phyloP scores from a whole-genome alignment of 192 early-diverging fungal species.

The Obelidium mucronatum region DNA sequence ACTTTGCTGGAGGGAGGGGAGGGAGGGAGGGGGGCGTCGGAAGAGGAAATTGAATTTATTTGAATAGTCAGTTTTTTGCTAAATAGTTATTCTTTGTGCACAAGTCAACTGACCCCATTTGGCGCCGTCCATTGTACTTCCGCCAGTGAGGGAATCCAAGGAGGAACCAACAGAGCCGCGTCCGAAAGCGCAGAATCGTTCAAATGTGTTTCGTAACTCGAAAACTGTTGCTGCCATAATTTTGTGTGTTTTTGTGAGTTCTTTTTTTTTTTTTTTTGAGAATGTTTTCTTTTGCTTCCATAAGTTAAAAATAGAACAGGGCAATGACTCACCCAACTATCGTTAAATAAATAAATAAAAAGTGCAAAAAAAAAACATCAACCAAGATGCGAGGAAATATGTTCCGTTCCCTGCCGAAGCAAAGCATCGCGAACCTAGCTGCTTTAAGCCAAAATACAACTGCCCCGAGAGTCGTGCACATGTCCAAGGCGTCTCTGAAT shows the following conservation, averaged over 20 bases:
- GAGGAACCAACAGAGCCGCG: not conserved
- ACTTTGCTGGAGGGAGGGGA: too few relatives aligned
- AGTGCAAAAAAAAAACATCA: not conserved
- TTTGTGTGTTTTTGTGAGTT: not conserved
- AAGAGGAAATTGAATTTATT: too few relatives aligned
- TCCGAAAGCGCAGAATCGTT: slow-evolving; percentile 36
- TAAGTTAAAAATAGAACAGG: not conserved
- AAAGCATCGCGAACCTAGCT: not conserved
- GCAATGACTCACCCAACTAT: not conserved
- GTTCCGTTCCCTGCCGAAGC: not conserved
- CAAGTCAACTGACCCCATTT: too few relatives aligned
- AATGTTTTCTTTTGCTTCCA: slow-evolving; percentile 3
- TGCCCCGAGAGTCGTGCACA: not conserved
- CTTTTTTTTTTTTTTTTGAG: not conserved
- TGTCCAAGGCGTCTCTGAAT: slow-evolving; percentile 7
- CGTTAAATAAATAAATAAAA: not conserved
- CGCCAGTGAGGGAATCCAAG: not conserved
- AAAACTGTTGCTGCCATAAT: slow-evolving; percentile 18
- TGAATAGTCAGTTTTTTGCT: too few relatives aligned
- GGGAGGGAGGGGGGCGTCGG: too few relatives aligned
- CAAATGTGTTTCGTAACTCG: slow-evolving; percentile 14
- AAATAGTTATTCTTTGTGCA: too few relatives aligned
- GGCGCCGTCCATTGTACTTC: slow-evolving; percentile 31
- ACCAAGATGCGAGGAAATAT: not conserved
- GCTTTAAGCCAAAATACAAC: not conserved